Base-by-base conservation (phyloP, 768 basidiomycete genomes). In the Amanita inopinata region DNA sequence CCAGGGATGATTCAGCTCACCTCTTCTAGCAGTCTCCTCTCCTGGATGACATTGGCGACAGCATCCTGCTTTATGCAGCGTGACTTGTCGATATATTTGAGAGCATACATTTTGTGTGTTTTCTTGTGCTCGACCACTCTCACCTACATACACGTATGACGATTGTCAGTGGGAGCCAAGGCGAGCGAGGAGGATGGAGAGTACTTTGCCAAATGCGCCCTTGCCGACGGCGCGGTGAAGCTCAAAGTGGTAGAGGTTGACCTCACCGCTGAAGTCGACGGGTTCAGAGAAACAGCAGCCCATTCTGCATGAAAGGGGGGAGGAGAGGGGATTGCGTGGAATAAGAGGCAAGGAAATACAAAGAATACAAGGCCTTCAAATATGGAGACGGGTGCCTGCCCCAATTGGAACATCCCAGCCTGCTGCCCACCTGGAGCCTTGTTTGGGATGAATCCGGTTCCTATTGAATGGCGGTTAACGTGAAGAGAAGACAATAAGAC, bases 21-120 rank as follows among this genome's bases (percentile, higher is more conserved):
- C 78, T 97, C 92, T 62, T 98, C 93, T 17, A 97, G 68, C 33
- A 98, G 66, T 38, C 89, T 72, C 22, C 93, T 76, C 62, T 97
- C 93, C 61, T 98, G 93, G 43, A 97, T 88, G 53, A 89, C 82
- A 58, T 96, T 93, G 18, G 84, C 86, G 7, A 93, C 76, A 8
- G 92, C 89, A 61, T 84, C 88, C 67, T 91, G 89, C 57, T 81
- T 81, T 47, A 91, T 81, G 61, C 91, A 88, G 56, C 80, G 81
- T 34, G 87, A 73, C 63, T 98, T 98, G 63, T 98, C 93, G 67
- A 98, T 92, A 66, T 98, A 97, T 58, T 98, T 98, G 64, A 97
- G 79, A 15, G 93, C 93, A 57, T 88, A 96, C 1, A 97, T 72
- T 52, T 89, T 78, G 58, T 91, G 92, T 2, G 87, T 78, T 56